Evolutionary conservation across 2,329 filamentous ascomycete genomes (phyloP).

Genomic region (Ophiostoma sp.): DNA sequence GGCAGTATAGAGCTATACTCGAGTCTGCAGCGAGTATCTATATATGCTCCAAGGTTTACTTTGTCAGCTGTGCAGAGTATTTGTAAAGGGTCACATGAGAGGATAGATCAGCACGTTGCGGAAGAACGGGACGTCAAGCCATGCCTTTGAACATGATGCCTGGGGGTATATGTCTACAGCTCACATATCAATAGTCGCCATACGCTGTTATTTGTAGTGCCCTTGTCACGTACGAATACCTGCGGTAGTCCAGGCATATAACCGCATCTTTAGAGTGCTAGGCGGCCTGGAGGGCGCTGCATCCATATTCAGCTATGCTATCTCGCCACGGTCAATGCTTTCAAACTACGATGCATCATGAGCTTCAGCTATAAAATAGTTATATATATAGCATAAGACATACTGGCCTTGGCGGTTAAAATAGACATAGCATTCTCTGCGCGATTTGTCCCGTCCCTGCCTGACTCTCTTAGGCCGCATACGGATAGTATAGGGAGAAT

Average conservation of each 20-base stretch:
- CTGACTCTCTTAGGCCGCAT: not conserved
- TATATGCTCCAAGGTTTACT: not conserved
- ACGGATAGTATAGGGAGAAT: not conserved
- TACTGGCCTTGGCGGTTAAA: not conserved
- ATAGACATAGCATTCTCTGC: not conserved
- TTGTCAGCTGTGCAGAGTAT: not conserved
- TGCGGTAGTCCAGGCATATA: not conserved
- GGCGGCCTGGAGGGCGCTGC: not conserved
- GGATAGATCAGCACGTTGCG: not conserved
- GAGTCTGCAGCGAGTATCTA: too few relatives aligned
- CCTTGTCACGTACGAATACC: not conserved
- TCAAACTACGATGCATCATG: not conserved
- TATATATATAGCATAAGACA: not conserved
- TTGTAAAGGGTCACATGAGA: not conserved
- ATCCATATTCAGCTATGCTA: not conserved
- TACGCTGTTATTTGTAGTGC: too few relatives aligned
- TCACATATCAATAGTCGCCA: not conserved
- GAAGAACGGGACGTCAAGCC: conserved; percentile 1
- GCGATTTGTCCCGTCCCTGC: not conserved
- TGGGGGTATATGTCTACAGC: not conserved
- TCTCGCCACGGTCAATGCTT: not conserved
- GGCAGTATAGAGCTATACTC: not conserved
- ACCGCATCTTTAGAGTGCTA: not conserved
- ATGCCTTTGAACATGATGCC: not conserved
- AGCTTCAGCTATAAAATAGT: not conserved